Evolutionary conservation across 768 basidiomycete species (phyloP).

Genomic region (Hortiboletus campestris): DNA sequence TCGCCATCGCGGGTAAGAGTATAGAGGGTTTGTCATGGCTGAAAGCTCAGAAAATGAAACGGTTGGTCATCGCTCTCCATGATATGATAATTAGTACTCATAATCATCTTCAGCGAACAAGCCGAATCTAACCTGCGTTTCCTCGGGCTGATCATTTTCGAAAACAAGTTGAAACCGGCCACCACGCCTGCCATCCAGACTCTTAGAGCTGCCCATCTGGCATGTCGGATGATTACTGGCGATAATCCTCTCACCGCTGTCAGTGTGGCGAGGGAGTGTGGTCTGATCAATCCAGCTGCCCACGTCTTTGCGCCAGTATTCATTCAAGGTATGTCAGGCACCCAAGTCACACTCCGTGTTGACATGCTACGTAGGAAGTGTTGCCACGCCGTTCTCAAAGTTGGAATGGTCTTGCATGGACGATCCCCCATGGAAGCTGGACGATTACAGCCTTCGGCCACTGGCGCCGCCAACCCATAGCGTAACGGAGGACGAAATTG

Average conservation of each 20-base stretch:
- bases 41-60: constrained; percentile 93
- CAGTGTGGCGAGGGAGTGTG: constrained; percentile 94
- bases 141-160: constrained; percentile 94
- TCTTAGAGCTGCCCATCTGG: constrained; percentile 84
- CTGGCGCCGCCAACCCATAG: constrained; percentile 67
- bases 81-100: constrained; percentile 6
- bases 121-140: constrained; percentile 90
- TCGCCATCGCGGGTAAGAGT: constrained; percentile 96
- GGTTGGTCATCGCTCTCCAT: constrained; percentile 45
- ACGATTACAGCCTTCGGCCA: constrained; percentile 86
- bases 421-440: constrained; percentile 79
- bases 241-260: constrained; percentile 97
- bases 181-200: constrained; percentile 89
- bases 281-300: constrained; percentile 80
- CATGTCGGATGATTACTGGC: constrained; percentile 97
- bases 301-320: constrained; percentile 88
- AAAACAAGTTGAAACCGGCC: constrained; percentile 94
- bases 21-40: constrained; percentile 94
- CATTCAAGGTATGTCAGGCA: constrained; percentile 50
- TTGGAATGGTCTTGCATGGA: constrained; percentile 94
- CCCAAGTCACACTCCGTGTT: background rate
- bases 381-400: constrained; percentile 51
- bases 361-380: constrained; percentile 45
- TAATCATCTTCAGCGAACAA: constrained; percentile 63
- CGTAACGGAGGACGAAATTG: constrained; percentile 67